Evolutionary conservation across 495 filamentous ascomycete species (phyloP), one percentile per base, ranked within the genome.

Genomic region (Baudoinia panamericana): DNA sequence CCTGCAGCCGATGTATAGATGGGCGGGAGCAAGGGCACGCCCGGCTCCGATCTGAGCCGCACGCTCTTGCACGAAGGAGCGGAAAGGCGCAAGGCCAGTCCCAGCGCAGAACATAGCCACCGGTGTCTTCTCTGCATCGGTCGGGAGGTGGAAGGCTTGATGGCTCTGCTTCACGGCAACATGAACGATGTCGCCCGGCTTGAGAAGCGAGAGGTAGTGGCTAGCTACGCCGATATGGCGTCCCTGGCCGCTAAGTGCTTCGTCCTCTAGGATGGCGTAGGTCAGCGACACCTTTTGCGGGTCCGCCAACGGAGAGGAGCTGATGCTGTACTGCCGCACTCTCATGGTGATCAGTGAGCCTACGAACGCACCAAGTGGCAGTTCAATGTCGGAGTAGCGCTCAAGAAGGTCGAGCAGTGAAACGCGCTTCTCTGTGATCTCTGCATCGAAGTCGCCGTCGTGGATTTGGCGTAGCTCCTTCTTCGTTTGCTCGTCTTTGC

Each of bases 251-350:
- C 56, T 58, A 11, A 73, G 62, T 4, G 76, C 66, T 0, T 72
- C 69, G 3, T 63, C 63, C 33, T 73, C 69, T 49, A 82, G 66
- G 12, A 84, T 66, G 7, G 65, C 64, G 65, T 76, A 82, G 12
- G 81, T 84, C 20, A 87, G 63, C 0, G 76, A 75, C 13, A 70
- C 76, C 0, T 73, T 76, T 16, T 70, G 75, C 46, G 66, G 64
- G 3, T 58, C 61, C 53, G 38, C 66, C 0, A 76, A 66, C 0
- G 81, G 81, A 0, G 82, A 84, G 0, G 80, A 84, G 16, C 80
- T 85, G 59, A 87, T 84, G 30, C 73, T 80, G 57, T 86, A 87
- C 54, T 82, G 77, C n/a, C 82, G 72, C 15, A 79, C 69, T 15
- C 78, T 75, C 72, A 88, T 80, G 0, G 79, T 77, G 0, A 78